Conservation (phyloP, 768 basidiomycete genomes). For the Lactarius pseudohatsudake region DNA sequence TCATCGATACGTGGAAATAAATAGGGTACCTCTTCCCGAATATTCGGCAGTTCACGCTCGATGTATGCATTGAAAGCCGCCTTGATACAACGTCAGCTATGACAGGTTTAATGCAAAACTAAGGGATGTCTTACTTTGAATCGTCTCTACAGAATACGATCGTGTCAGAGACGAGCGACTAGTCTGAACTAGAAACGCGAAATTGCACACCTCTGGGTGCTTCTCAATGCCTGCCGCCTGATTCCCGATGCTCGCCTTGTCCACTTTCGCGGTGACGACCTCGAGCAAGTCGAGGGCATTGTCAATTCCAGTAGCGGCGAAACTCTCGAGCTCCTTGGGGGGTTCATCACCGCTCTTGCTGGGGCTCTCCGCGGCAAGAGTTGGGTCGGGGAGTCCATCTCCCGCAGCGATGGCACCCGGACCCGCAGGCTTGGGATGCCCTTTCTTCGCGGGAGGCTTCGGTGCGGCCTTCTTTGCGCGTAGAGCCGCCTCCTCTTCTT, state of each 20-base stretch:
- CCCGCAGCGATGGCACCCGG: slow-evolving; percentile 86
- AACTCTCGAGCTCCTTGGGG: slow-evolving; percentile 58
- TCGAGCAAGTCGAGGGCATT: slow-evolving; percentile 87
- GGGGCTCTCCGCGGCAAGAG: slow-evolving; percentile 30
- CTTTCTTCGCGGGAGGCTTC: slow-evolving; percentile 37
- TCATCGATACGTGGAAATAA: slow-evolving; percentile 1
- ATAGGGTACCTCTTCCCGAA: slow-evolving; percentile 64
- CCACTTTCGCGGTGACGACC: slow-evolving; percentile 87
- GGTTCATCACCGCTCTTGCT: slow-evolving; percentile 36
- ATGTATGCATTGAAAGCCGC: slow-evolving; percentile 90
- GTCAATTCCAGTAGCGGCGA: slow-evolving; percentile 84
- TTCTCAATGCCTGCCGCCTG: slow-evolving; percentile 84
- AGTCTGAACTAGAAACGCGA: slow-evolving; percentile 7
- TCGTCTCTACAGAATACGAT: slow-evolving; percentile 57
- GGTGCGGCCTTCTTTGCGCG: slow-evolving; percentile 54
- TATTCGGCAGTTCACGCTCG: slow-evolving; percentile 80
- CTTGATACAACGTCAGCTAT: slow-evolving; percentile 37
- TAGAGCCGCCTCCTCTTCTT: slow-evolving; percentile 76
- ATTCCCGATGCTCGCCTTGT: slow-evolving; percentile 86
- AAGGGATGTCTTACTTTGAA: slow-evolving; percentile 62
- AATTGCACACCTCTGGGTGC: slow-evolving; percentile 83
- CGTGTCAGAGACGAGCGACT: slow-evolving; percentile 4
- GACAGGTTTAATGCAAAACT: slow-evolving; percentile 10
- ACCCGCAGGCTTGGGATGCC: slow-evolving; percentile 55
- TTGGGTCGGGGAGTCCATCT: slow-evolving; percentile 42